Conservation (phyloP, 768 basidiomycete genomes). For the Tubosaeta brunneosetosa region DNA sequence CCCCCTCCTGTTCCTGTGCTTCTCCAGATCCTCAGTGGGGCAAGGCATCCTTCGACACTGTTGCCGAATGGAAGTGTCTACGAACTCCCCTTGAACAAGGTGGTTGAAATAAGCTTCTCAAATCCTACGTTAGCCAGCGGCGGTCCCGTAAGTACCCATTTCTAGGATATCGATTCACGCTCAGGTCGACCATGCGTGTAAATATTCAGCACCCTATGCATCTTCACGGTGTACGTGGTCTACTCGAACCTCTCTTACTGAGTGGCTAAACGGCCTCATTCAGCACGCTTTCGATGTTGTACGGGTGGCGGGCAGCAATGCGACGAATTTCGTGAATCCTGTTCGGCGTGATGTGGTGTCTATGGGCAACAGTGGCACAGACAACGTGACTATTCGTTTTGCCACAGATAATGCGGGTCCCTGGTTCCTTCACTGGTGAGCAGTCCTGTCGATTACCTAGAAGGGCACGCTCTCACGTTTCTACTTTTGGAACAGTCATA, state of each 20-base stretch:
- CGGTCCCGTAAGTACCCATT: constrained; percentile 16
- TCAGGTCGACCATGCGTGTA: neutral
- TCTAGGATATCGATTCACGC: neutral
- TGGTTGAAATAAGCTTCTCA: constrained; percentile 40
- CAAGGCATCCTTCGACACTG: constrained; percentile 37
- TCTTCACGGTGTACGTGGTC: constrained; percentile 31
- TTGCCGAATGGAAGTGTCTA: constrained; percentile 46
- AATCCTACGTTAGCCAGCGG: neutral
- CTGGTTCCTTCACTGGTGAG: constrained; percentile 43
- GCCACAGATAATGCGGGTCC: constrained; percentile 59
- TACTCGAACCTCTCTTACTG: neutral
- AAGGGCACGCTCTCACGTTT: neutral
- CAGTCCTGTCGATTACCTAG: neutral
- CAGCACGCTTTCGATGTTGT: constrained; percentile 33
- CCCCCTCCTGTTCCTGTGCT: constrained; percentile 46
- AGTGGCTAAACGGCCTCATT: neutral
- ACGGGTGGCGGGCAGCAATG: constrained; percentile 21
- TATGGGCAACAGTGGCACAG: constrained; percentile 19
- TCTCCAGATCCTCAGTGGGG: constrained; percentile 52
- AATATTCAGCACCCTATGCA: constrained; percentile 30
- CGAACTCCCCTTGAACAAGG: constrained; percentile 37
- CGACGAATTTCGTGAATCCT: constrained; percentile 32
- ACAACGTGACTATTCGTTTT: constrained; percentile 53
- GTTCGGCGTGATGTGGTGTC: constrained; percentile 27
- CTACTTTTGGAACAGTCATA: constrained; percentile 6